Conservation (phyloP, 1,284 basidiomycete species). For the Ustilago cynodontis region DNA sequence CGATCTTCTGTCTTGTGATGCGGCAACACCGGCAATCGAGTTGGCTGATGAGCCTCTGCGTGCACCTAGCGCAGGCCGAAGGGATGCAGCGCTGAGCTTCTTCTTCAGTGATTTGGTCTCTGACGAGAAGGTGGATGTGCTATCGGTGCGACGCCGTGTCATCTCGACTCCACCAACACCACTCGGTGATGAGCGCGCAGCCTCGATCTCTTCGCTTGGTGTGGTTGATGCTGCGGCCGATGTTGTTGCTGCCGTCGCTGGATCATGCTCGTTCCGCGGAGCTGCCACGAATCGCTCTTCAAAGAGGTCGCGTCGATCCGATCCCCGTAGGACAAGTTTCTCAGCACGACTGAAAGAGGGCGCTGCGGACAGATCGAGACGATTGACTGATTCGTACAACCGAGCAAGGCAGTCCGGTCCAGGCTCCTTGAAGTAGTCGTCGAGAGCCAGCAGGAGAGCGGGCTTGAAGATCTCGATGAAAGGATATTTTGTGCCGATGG, state of each 20-base stretch:
- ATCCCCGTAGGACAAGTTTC: slow-evolving; percentile 87
- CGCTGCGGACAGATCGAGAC: slow-evolving; percentile 84
- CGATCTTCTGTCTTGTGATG: slow-evolving; percentile 21
- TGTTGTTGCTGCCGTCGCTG: background rate
- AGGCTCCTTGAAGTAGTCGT: slow-evolving; percentile 91
- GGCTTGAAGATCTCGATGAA: slow-evolving; percentile 99
- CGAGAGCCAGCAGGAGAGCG: slow-evolving; percentile 89
- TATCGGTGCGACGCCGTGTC: slow-evolving; percentile 39
- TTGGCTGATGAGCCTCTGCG: slow-evolving; percentile 45
- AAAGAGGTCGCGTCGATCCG: slow-evolving; percentile 87
- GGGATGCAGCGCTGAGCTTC: slow-evolving; percentile 40
- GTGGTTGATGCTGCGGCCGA: background rate
- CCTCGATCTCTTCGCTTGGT: slow-evolving; percentile 19
- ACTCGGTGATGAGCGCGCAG: slow-evolving; percentile 17
- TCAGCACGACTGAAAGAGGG: slow-evolving; percentile 84
- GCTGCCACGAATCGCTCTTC: slow-evolving; percentile 75
- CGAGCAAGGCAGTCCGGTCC: slow-evolving; percentile 87
- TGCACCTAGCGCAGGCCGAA: slow-evolving; percentile 37
- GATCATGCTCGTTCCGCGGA: slow-evolving; percentile 20
- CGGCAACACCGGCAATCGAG: slow-evolving; percentile 20
- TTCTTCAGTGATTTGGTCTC: slow-evolving; percentile 48
- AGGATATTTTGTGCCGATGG: slow-evolving; percentile 92
- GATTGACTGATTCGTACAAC: slow-evolving; percentile 91
- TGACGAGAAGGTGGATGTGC: slow-evolving; percentile 41
- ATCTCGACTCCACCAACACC: slow-evolving; percentile 6